Evolutionary conservation across 2,329 filamentous ascomycete genomes (phyloP).

Genomic region (Penicillium janthinellum): DNA sequence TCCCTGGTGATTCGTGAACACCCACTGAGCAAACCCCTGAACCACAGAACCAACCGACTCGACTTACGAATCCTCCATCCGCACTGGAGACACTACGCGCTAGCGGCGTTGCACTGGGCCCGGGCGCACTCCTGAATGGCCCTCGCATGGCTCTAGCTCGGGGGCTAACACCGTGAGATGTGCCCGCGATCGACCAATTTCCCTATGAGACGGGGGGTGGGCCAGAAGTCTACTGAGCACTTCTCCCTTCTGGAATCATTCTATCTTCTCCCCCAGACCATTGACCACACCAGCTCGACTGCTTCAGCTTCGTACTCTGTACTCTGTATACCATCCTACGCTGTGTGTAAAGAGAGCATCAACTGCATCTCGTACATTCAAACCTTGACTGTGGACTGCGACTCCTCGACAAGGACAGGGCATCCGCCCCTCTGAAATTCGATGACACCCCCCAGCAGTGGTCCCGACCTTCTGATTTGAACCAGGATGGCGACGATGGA

Average conservation of each 20-base stretch:
- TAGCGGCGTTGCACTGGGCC: slow-evolving; percentile 12
- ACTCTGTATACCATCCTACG: too few species aligned
- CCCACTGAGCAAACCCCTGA: slow-evolving; percentile 9
- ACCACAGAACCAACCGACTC: neutral
- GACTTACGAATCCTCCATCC: slow-evolving; percentile 25
- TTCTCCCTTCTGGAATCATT: slow-evolving; percentile 4
- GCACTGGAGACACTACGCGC: slow-evolving; percentile 23
- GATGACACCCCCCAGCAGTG: slow-evolving; percentile 11
- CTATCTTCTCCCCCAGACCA: neutral
- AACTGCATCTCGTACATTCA: neutral
- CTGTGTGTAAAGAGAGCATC: neutral
- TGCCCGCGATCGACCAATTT: slow-evolving; percentile 9
- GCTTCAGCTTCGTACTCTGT: neutral
- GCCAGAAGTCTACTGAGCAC: neutral
- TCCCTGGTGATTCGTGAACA: neutral
- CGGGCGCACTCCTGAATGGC: slow-evolving; percentile 3
- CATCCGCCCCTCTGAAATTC: slow-evolving; percentile 15
- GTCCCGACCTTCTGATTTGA: slow-evolving; percentile 3
- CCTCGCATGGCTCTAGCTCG: neutral
- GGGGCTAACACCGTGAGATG: slow-evolving; percentile 1
- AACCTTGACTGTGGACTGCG: neutral
- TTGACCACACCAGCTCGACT: too few species aligned
- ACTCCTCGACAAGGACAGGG: slow-evolving; percentile 14
- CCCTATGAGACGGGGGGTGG: slow-evolving; percentile 1
- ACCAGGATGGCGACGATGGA: slow-evolving; percentile 48